Evolutionary conservation across 2,329 filamentous ascomycete species (phyloP), one percentile per base, ranked within the genome.

Genomic region (Bipolaris sorokiniana): DNA sequence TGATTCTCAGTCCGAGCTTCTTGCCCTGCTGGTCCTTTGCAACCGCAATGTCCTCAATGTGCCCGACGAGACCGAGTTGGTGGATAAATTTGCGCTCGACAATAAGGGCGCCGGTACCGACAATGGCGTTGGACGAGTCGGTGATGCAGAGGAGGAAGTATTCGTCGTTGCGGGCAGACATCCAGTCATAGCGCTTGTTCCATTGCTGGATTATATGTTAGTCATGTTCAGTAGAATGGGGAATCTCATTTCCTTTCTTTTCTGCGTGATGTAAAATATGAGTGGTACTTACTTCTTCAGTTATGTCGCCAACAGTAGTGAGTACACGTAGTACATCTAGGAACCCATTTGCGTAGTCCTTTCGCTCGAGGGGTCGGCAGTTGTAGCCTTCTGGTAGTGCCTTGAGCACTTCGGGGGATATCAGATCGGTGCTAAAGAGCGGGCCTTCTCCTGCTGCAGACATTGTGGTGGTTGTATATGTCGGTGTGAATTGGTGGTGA

Each of bases 41-140:
- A 36, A 99, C 93, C 16, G 94, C 93, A 75, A 99, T 97, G 76
- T 99, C 95, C 78, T 98, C 95, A 78, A 98, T 97, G 79, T 98
- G 95, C 11, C 94, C 95, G 23, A 97, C 94, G 20, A 89, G 81
- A 48, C 91, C 91, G 42, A 95, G 84, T 67, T 86, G 86, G 76
- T 94, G 91, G 68, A 95, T 93, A 76, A 95, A 95, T 80, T 98
- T 98, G 79, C 90, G 86, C 86, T 99, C 95, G 47, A 97, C 91
- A 65, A 98, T 86, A 77, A 98, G 79, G 34, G 90, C 90, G 1
- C 95, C 95, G 0, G 92, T 97, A 23, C 91, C 94, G n/a, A 98
- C 95, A 48, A 98, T 86, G 62, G 83, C 83, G 45, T 79, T 79
- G 51, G 84, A 81, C 20, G 83, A 86, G 74, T 98, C 90, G 72